Conservation (phyloP, 139 green algal genomes). For the Tetradesmus lagerheimii region DNA sequence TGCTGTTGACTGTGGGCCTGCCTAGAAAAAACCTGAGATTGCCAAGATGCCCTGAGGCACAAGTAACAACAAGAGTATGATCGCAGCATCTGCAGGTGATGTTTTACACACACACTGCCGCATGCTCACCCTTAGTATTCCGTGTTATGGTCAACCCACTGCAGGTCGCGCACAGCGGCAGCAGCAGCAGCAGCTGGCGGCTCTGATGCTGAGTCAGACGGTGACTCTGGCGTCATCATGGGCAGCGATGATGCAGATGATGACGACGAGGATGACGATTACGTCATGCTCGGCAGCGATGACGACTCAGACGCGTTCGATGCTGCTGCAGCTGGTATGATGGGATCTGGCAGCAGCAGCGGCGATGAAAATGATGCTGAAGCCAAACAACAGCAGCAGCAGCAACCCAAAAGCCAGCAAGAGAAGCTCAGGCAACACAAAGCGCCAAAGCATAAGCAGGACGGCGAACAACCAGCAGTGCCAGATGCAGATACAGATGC, state of each 20-base stretch:
- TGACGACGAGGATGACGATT: not conserved
- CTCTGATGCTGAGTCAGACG: conserved; percentile 12
- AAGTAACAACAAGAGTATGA: no score
- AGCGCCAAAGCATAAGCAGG: not conserved
- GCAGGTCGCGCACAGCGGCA: not conserved
- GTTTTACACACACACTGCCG: no score
- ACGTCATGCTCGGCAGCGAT: not conserved
- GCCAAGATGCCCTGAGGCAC: no score
- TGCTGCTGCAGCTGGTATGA: not conserved
- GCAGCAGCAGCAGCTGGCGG: not conserved
- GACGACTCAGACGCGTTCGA: not conserved
- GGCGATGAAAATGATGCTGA: not conserved
- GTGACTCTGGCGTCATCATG: not conserved
- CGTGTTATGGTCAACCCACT: not conserved
- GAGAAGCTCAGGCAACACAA: conserved; percentile 8
- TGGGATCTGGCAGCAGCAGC: not conserved
- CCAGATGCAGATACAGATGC: not conserved
- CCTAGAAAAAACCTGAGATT: no score
- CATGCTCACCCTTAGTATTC: no score
- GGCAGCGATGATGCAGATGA: not conserved
- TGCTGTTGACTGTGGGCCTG: no score
- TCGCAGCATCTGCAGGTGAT: no score
- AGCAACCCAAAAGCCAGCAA: not conserved
- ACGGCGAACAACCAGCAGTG: not conserved
- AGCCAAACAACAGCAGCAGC: not conserved